Evolutionary conservation across 2,329 filamentous ascomycete genomes (phyloP).

Genomic region (Penicillium sclerotiorum): DNA sequence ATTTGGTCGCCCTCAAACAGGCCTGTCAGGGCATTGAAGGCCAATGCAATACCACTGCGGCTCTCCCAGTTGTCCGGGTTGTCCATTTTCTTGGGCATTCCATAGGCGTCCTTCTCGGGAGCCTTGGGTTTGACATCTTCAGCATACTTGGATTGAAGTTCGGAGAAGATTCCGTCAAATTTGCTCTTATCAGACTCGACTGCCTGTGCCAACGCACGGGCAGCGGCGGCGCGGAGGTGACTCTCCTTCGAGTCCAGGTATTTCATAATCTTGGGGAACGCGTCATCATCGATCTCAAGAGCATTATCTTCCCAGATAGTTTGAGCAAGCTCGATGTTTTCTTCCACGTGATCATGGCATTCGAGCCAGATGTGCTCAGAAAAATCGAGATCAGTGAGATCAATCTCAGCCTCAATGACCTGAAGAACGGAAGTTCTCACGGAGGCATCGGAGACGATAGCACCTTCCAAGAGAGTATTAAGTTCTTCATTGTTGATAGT

Average conservation of each 20-base stretch:
- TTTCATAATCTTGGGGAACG: constrained; percentile 69
- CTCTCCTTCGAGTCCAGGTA: constrained; percentile 80
- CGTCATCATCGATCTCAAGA: constrained; percentile 67
- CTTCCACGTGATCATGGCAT: constrained; percentile 84
- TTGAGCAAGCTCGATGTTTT: constrained; percentile 79
- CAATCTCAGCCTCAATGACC: constrained; percentile 86
- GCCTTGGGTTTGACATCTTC: constrained; percentile 80
- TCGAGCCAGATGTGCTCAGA: constrained; percentile 93
- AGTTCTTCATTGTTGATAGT: constrained; percentile 78
- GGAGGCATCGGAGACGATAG: constrained; percentile 75
- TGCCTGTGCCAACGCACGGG: constrained; percentile 77
- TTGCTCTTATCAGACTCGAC: constrained; percentile 62
- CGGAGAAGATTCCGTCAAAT: constrained; percentile 64
- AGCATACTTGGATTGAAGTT: constrained; percentile 71
- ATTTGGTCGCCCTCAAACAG: constrained; percentile 70
- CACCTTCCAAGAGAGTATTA: constrained; percentile 72
- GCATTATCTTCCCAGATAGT: constrained; percentile 96
- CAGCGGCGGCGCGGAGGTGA: constrained; percentile 80
- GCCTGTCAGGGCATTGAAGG: constrained; percentile 78
- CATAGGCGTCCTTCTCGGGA: constrained; percentile 86
- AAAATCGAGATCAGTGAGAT: constrained; percentile 83
- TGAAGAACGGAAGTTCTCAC: constrained; percentile 86
- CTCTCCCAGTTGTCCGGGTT: constrained; percentile 88
- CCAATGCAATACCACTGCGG: constrained; percentile 83
- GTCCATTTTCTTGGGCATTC: constrained; percentile 90